Conservation (phyloP, 2,329 filamentous ascomycete species). For the Ophioceras dolichostomum region DNA sequence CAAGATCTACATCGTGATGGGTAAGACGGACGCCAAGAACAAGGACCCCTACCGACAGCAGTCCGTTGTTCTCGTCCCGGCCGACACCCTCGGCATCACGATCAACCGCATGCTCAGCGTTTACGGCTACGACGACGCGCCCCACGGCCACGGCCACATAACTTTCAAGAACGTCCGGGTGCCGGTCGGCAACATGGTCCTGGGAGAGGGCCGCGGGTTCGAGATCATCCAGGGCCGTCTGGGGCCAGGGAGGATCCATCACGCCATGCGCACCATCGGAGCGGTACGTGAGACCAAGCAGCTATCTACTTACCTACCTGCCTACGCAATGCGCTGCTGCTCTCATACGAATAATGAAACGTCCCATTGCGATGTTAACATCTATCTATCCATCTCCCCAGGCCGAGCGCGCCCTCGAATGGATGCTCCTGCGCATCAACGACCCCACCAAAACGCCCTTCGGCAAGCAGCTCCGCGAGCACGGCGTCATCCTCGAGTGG, state of each 20-base stretch:
- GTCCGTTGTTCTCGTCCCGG: constrained; percentile 82
- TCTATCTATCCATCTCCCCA: constrained; percentile 12
- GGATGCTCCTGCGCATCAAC: constrained; percentile 90
- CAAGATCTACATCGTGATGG: constrained; percentile 92
- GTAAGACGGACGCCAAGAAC: constrained; percentile 72
- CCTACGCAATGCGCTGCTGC: too few relatives aligned
- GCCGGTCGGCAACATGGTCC: constrained; percentile 69
- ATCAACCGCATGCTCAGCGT: constrained; percentile 88
- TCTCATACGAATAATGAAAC: neutral
- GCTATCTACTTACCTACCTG: too few relatives aligned
- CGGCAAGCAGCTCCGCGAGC: constrained; percentile 72
- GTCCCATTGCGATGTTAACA: neutral
- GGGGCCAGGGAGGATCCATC: constrained; percentile 91
- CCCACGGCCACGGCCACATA: constrained; percentile 92
- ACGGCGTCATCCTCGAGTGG: constrained; percentile 92
- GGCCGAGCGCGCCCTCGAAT: constrained; percentile 84
- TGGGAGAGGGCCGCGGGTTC: constrained; percentile 88
- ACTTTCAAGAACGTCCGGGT: constrained; percentile 84
- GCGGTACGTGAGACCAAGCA: too few relatives aligned
- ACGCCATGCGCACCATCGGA: constrained; percentile 92
- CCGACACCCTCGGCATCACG: constrained; percentile 71
- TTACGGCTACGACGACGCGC: constrained; percentile 96
- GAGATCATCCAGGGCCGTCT: constrained; percentile 97
- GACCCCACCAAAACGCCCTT: constrained; percentile 86
- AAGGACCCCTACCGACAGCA: constrained; percentile 76